These are phyloP conservation scores for Puccinia polysora DNA, from an alignment of 1,284 basidiomycete species.

Conservation along the genomic window DNA sequence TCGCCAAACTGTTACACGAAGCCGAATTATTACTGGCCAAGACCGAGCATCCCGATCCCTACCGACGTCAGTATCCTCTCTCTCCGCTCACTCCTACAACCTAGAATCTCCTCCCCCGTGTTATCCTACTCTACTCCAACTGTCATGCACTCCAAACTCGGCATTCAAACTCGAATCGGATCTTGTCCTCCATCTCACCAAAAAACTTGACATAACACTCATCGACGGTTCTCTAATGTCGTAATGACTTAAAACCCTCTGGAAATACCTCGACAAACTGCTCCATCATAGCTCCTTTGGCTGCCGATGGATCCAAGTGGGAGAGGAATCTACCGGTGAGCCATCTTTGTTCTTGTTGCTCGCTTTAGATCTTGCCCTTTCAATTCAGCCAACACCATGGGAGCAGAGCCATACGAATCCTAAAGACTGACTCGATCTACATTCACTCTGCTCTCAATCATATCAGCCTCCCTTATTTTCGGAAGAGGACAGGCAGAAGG, in stretches of 20 bases:
- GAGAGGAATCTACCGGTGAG: constrained; percentile 38
- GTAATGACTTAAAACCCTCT: too few species aligned
- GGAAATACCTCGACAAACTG: neutral
- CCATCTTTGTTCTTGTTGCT: neutral
- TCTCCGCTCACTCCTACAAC: neutral
- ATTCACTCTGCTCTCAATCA: neutral
- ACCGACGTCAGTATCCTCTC: constrained; percentile 48
- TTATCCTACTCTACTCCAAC: neutral
- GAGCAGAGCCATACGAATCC: too few species aligned
- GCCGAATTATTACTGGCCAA: constrained; percentile 49
- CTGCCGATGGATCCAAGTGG: constrained; percentile 42
- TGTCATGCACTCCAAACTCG: neutral
- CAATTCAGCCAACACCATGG: too few species aligned
- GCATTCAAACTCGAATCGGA: neutral
- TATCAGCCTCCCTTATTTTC: constrained; percentile 40
- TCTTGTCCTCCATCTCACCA: neutral
- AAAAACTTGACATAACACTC: neutral
- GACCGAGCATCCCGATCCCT: constrained; percentile 51
- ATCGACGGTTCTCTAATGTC: neutral
- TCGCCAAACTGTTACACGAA: constrained; percentile 49
- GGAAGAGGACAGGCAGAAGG: constrained; percentile 34
- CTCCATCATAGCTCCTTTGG: constrained; percentile 10
- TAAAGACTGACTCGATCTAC: neutral
- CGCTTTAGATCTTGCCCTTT: neutral
- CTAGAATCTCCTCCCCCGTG: neutral